Evolutionary conservation across 2,329 filamentous ascomycete genomes (phyloP), one percentile per base, ranked within the genome.

Genomic region (Furcasterigmium sp.): DNA sequence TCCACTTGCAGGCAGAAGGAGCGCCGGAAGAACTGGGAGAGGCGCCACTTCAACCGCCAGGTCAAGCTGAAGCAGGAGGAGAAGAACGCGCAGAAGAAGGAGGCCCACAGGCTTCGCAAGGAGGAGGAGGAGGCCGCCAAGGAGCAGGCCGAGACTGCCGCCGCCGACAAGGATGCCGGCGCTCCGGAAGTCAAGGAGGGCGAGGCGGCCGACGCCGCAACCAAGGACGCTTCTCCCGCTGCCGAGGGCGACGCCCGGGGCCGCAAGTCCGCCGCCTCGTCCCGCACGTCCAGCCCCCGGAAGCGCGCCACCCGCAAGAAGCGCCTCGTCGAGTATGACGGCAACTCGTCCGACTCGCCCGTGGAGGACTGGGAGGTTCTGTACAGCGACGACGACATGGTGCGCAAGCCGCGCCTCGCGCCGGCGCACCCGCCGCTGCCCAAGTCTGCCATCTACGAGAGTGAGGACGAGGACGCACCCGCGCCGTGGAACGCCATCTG

Each of bases 401-500:
- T 70, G 0, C 69, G 72, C 43, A 75, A 75, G 56, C 74, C 72
- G 5, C 67, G 70, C 14, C 55, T 65, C 34, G 56, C 62, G 3
- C 60, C 63, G 29, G 61, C 65, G 8, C 53, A 64, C 2, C 57
- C 63, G 1, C 52, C 63, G 0, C 50, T 57, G 1, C 52, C 55
- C 3, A 55, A 56, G 5, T 64, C 67, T 7, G 61, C 67, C 3
- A 47, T 45, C 14, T 74, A 76, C 29, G 72, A 76, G 17, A 72
- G 70, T 0, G 75, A 79, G n/a, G 77, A 80, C 44, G 76, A 82
- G 52, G 75, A 73, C 46, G 64, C 69, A 52, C 59, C 71, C 1
- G 71, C 77, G 19, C 74, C 77, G 2, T 84, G 80, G 80, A 82
- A 83, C 54, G 79, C 80, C 4, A 70, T 83, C 37, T 76, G 72